phyloP scores from a whole-genome alignment of 1,284 basidiomycete genomes.

The Megacollybia platyphylla region DNA sequence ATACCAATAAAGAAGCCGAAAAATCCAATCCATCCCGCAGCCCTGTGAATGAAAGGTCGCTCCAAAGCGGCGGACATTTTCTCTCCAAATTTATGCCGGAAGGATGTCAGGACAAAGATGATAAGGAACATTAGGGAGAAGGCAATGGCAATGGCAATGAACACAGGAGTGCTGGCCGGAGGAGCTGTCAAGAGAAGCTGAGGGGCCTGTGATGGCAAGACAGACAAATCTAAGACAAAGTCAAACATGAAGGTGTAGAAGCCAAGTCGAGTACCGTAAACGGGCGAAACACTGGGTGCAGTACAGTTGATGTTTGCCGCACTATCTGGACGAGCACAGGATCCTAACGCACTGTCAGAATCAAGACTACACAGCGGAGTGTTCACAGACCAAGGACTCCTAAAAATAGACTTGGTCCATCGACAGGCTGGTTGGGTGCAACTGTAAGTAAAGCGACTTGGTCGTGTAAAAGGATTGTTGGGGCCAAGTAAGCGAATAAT shows the following conservation, averaged over 20 bases:
- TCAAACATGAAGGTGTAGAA: slow-evolving; percentile 7
- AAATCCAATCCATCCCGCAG: slow-evolving; percentile 62
- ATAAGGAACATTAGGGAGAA: slow-evolving; percentile 57
- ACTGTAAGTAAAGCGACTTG: slow-evolving; percentile 55
- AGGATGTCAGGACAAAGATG: slow-evolving; percentile 51
- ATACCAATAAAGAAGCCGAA: slow-evolving; percentile 61
- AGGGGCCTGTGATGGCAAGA: slow-evolving; percentile 45
- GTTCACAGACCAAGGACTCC: background rate
- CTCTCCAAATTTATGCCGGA: slow-evolving; percentile 50
- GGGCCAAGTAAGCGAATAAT: slow-evolving; percentile 54
- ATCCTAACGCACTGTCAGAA: slow-evolving; percentile 30
- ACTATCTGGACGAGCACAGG: slow-evolving; percentile 46
- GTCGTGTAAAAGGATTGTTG: slow-evolving; percentile 42
- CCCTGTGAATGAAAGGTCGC: slow-evolving; percentile 42
- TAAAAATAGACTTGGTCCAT: slow-evolving; percentile 40
- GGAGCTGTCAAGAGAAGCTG: slow-evolving; percentile 46
- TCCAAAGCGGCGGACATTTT: slow-evolving; percentile 38
- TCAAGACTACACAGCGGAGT: background rate
- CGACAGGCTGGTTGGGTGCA: slow-evolving; percentile 36
- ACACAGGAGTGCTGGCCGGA: slow-evolving; percentile 44
- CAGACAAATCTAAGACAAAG: slow-evolving; percentile 39
- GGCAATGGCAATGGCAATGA: slow-evolving; percentile 49
- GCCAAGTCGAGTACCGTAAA: slow-evolving; percentile 34
- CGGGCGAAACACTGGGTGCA: slow-evolving; percentile 38
- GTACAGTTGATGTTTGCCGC: slow-evolving; percentile 43